phyloP scores from a whole-genome alignment of 352 stramenopile genomes.

The Thraustochytrium sp. region DNA sequence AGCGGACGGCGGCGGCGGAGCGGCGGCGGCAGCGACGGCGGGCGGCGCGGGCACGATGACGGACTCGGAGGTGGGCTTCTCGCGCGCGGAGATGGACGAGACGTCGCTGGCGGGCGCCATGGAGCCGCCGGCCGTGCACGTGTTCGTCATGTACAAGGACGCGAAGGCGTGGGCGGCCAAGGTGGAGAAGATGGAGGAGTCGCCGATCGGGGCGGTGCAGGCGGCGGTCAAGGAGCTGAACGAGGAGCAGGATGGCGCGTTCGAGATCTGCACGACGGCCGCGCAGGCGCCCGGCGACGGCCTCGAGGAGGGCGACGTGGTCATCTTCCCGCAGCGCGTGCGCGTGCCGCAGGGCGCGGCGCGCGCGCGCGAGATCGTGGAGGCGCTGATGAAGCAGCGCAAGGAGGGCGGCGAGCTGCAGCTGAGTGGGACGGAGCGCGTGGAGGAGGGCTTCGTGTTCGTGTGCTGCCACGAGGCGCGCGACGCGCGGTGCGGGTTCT shows the following conservation, averaged over 20 bases:
- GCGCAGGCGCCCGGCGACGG: not conserved
- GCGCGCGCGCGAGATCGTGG: not conserved
- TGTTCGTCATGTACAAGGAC: not conserved
- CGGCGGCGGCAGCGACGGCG: too few species aligned
- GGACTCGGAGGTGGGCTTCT: slow-evolving; percentile 2
- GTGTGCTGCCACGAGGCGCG: slow-evolving; percentile 26
- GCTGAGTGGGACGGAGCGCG: not conserved
- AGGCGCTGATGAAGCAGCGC: slow-evolving; percentile 3
- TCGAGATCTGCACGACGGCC: not conserved
- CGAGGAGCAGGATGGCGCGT: not conserved
- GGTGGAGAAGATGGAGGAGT: not conserved
- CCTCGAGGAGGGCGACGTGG: not conserved
- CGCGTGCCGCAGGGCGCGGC: not conserved
- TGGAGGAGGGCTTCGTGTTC: slow-evolving; percentile 12
- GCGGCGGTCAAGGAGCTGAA: not conserved
- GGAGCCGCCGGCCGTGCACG: not conserved
- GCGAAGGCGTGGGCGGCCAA: not conserved
- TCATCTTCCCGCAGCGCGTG: slow-evolving; percentile 20
- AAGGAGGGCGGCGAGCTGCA: not conserved
- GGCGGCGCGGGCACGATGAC: too few species aligned
- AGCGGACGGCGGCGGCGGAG: too few species aligned
- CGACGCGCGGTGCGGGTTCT: slow-evolving; percentile 20
- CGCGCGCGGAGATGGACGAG: not conserved
- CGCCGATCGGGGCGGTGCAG: not conserved
- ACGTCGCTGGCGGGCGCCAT: not conserved